Percentiles rank a stretch among this genome's conserved stretches.
Conservation (phyloP, 768 basidiomycete species). For the Pisolithus tinctorius region DNA sequence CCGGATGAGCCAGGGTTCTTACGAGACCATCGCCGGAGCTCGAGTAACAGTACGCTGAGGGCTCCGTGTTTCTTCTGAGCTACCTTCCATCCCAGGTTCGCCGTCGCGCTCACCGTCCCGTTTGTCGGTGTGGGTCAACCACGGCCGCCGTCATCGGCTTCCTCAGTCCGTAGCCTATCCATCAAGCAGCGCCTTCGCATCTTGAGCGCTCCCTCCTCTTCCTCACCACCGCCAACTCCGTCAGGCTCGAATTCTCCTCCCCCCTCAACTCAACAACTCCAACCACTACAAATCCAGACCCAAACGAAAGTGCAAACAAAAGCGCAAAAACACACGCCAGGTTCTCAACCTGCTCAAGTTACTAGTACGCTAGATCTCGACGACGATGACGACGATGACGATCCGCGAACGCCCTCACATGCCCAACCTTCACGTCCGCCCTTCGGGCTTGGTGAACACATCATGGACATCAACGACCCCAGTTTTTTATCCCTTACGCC, state of each 20-base stretch:
- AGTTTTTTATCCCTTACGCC: conserved; percentile 50
- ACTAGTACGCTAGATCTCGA: background rate
- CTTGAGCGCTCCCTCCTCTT: conserved; percentile 7
- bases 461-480: conserved; percentile 45
- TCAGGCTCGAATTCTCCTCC: background rate
- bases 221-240: conserved; percentile 21
- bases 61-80: conserved; percentile 11
- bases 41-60: conserved; percentile 29
- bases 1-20: conserved; percentile 45
- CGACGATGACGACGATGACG: conserved; percentile 6
- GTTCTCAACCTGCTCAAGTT: background rate
- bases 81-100: conserved; percentile 41
- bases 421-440: conserved; percentile 17
- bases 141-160: conserved; percentile 12
- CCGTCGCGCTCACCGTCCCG: conserved; percentile 35
- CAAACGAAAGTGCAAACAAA: background rate
- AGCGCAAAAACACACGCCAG: background rate
- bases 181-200: conserved; percentile 63
- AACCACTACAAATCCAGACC: background rate
- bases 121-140: conserved; percentile 23
- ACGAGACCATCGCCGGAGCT: conserved; percentile 26
- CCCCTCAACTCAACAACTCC: no score
- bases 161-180: conserved; percentile 29
- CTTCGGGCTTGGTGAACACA: conserved; percentile 20
- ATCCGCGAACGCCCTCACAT: conserved; percentile 18